A percentile compares a stretch with the other conserved stretches of the same genome.
phyloP scores from a whole-genome alignment of 257 asterid species.

The Forsythia viridissima region DNA sequence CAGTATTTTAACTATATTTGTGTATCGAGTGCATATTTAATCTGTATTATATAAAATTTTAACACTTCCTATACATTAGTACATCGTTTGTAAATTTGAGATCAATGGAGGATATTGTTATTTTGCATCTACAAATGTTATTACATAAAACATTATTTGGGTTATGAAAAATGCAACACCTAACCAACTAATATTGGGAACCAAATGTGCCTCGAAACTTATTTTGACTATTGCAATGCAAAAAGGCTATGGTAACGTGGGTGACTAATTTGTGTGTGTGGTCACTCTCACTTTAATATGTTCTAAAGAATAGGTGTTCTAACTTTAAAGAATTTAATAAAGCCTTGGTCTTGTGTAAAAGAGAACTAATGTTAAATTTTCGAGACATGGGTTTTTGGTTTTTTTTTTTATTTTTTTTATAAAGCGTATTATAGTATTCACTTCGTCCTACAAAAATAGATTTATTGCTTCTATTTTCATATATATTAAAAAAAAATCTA shows the following conservation, averaged over 20 bases:
- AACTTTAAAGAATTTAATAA: neutral
- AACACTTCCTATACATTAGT: too few relatives aligned
- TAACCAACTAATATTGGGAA: neutral
- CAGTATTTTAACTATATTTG: too few relatives aligned
- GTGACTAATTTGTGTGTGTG: neutral
- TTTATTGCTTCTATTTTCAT: too few relatives aligned
- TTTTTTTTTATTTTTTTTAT: neutral
- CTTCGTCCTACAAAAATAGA: neutral
- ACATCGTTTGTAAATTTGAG: too few relatives aligned
- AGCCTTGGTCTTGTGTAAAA: neutral
- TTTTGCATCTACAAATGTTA: neutral
- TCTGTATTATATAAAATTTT: too few relatives aligned
- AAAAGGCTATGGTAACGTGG: neutral
- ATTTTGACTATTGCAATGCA: neutral
- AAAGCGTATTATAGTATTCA: neutral
- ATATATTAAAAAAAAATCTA: too few relatives aligned
- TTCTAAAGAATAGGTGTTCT: neutral
- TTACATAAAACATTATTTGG: neutral
- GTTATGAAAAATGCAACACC: neutral
- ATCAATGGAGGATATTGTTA: neutral
- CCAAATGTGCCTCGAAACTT: neutral
- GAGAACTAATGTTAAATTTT: neutral
- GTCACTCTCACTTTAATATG: neutral
- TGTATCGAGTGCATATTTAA: neutral
- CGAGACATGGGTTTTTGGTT: neutral